phyloP scores from a whole-genome alignment of 257 asterid species.

The Solanum verrucosum region DNA sequence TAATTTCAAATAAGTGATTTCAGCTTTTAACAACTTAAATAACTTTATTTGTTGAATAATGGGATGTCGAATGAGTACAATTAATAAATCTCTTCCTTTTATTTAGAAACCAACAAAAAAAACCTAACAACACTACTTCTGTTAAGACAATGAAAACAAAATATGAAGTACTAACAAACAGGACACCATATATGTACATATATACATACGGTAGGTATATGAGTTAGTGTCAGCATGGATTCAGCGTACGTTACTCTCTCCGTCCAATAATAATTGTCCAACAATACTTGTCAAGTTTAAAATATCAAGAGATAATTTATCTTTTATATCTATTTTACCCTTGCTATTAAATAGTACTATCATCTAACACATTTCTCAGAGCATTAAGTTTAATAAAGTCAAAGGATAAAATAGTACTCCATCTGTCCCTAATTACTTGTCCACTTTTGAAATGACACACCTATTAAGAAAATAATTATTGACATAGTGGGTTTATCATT shows the following conservation, averaged over 20 bases:
- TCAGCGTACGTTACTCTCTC: neutral
- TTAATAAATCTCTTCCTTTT: neutral
- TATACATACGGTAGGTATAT: neutral
- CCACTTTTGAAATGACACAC: too few species aligned
- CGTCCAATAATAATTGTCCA: too few species aligned
- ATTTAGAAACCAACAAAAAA: neutral
- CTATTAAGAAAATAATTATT: too few species aligned
- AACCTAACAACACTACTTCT: neutral
- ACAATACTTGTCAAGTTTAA: rapidly evolving
- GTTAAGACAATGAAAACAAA: neutral
- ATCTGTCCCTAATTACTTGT: too few species aligned
- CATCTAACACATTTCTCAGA: too few species aligned
- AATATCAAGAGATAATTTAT: too few species aligned
- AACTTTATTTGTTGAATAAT: neutral
- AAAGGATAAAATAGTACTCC: too few species aligned
- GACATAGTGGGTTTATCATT: too few species aligned
- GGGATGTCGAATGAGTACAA: neutral
- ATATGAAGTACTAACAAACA: neutral
- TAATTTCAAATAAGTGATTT: too few species aligned
- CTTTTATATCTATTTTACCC: too few species aligned
- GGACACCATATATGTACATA: neutral
- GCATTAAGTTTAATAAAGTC: too few species aligned
- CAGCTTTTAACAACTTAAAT: neutral
- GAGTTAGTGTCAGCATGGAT: neutral
- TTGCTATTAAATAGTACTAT: too few species aligned